These are phyloP conservation scores for Platismatia glauca DNA, from an alignment of 495 filamentous ascomycete species.

Conservation along the genomic window DNA sequence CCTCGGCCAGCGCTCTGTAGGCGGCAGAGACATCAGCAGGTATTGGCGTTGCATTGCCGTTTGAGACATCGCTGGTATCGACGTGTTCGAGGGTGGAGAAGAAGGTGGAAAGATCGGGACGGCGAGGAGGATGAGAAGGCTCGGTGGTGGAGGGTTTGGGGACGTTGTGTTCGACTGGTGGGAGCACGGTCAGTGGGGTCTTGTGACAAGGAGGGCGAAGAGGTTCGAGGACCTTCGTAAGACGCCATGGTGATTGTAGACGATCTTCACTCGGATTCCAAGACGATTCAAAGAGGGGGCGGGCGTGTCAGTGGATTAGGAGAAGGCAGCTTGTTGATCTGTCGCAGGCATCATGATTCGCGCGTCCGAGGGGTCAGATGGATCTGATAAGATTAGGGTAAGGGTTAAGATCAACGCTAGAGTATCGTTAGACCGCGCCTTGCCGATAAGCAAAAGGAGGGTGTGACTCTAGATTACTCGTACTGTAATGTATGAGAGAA, in stretches of 20 bases:
- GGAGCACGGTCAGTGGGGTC: constrained; percentile 5
- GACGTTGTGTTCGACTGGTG: constrained; percentile 77
- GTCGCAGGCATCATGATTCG: not conserved
- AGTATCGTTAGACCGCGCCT: not conserved
- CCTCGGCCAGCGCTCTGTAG: constrained; percentile 54
- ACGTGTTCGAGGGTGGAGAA: constrained; percentile 66
- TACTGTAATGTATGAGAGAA: no score
- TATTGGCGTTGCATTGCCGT: constrained; percentile 58
- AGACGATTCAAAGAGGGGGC: not conserved
- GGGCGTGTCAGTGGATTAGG: not conserved
- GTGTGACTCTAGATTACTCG: no score
- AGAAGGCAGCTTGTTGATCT: not conserved
- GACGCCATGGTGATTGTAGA: constrained; percentile 39
- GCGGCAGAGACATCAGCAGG: constrained; percentile 62
- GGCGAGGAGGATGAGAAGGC: constrained; percentile 43
- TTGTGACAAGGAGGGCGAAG: not conserved
- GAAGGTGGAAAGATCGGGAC: constrained; percentile 83
- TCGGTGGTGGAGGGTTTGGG: constrained; percentile 30
- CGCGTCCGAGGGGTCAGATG: no score
- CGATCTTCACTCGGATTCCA: not conserved
- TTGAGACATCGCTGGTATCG: constrained; percentile 40
- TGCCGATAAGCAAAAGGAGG: no score
- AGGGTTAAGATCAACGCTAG: not conserved
- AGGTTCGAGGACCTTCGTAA: constrained; percentile 42
- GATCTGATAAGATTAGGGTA: not conserved